Percentiles rank a stretch among this genome's conserved stretches.
phyloP scores from a whole-genome alignment of 2,329 filamentous ascomycete species.

The Fusarium concolor region DNA sequence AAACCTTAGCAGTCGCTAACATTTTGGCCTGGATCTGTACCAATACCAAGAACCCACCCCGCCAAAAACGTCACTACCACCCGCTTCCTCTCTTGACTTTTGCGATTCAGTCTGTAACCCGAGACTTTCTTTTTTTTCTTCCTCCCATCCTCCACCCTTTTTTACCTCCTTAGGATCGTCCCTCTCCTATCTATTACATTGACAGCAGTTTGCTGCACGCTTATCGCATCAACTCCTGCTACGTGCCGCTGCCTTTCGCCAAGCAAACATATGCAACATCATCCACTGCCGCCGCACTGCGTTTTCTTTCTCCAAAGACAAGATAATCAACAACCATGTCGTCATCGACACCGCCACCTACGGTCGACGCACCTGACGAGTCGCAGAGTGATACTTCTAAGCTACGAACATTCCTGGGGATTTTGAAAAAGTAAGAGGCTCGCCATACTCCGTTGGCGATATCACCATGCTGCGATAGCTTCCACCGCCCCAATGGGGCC shows the following conservation, averaged over 20 bases:
- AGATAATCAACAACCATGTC: constrained; percentile 50
- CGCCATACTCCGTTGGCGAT: constrained; percentile 2
- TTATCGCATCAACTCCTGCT: constrained; percentile 6
- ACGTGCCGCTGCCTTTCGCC: constrained; percentile 1
- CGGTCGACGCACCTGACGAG: constrained; percentile 56
- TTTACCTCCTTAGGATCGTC: constrained; percentile 3
- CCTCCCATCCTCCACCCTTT: constrained; percentile 7
- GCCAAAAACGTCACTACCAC: constrained; percentile 45
- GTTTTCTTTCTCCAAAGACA: constrained; percentile 17
- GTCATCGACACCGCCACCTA: constrained; percentile 52
- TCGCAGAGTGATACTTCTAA: constrained; percentile 83
- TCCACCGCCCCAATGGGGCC: constrained; percentile 26
- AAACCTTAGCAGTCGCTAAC: constrained; percentile 2
- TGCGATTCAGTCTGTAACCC: constrained; percentile 44
- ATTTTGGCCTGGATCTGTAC: constrained; percentile 2
- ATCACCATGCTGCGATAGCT: constrained; percentile 25
- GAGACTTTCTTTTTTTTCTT: constrained; percentile 24
- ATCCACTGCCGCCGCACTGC: constrained; percentile 7
- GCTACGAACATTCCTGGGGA: constrained; percentile 87
- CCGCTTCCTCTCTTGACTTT: constrained; percentile 42
- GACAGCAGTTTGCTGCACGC: background rate
- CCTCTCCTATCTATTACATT: background rate
- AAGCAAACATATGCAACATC: constrained; percentile 8
- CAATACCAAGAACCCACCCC: constrained; percentile 28
- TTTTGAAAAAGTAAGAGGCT: constrained; percentile 81